phyloP scores from a whole-genome alignment of 768 basidiomycete genomes.

The Lanmaoa pseudosensibilis region DNA sequence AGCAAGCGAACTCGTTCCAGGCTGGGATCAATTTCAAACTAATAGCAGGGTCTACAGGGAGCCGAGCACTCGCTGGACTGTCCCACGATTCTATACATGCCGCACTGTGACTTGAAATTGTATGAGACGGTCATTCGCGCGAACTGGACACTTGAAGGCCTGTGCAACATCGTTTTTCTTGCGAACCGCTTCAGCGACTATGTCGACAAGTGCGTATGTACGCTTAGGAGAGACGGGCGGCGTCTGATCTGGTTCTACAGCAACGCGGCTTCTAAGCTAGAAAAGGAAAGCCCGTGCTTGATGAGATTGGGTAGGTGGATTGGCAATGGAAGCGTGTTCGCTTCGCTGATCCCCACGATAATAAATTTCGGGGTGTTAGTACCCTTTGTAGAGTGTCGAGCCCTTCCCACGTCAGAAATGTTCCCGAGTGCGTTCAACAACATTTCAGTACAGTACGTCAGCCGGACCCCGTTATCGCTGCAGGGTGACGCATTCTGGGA shows the following conservation, averaged over 20 bases:
- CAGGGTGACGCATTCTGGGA: constrained; percentile 30
- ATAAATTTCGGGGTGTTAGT: constrained; percentile 35
- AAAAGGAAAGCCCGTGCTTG: constrained; percentile 52
- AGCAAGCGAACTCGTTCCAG: constrained; percentile 41
- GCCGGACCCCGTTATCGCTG: constrained; percentile 17
- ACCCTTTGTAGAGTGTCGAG: constrained; percentile 45
- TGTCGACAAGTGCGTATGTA: constrained; percentile 54
- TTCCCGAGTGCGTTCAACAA: constrained; percentile 71
- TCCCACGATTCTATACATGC: constrained; percentile 74
- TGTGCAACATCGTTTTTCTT: constrained; percentile 55
- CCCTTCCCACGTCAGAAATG: constrained; percentile 48
- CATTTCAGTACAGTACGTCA: constrained; percentile 56
- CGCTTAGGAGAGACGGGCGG: not conserved
- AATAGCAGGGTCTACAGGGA: constrained; percentile 28
- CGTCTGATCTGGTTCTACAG: constrained; percentile 36
- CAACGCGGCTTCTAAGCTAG: constrained; percentile 51
- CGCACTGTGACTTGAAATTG: constrained; percentile 71
- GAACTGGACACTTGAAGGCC: constrained; percentile 53
- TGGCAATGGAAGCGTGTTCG: not conserved
- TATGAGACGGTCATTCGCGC: constrained; percentile 64
- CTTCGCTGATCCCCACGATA: constrained; percentile 8
- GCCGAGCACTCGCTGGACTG: constrained; percentile 31
- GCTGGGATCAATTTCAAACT: constrained; percentile 7
- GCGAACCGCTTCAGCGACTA: constrained; percentile 70
- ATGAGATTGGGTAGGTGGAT: constrained; percentile 50